phyloP scores from a whole-genome alignment of 2,329 filamentous ascomycete genomes.

The Trichoderma arundinaceum region DNA sequence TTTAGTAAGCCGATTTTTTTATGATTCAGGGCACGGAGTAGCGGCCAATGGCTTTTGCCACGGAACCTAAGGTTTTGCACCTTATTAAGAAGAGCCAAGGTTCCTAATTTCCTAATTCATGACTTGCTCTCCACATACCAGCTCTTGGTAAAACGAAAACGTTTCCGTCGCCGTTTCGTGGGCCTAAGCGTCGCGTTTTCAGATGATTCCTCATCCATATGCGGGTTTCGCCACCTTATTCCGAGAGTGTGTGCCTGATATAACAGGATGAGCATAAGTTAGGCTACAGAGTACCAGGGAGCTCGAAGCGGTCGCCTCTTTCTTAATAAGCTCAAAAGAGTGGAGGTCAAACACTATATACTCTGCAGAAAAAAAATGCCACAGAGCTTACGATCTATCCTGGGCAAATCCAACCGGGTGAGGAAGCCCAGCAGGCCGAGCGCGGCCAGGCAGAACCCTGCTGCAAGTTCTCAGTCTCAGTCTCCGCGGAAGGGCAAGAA shows the following conservation, averaged over 20 bases:
- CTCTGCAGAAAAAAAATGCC: constrained; percentile 35
- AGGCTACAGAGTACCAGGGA: not conserved
- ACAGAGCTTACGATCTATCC: constrained; percentile 47
- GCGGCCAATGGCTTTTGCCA: not conserved
- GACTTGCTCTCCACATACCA: not conserved
- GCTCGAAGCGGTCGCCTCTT: constrained; percentile 23
- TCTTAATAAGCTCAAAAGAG: not conserved
- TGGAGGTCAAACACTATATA: not conserved
- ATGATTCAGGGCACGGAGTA: not conserved
- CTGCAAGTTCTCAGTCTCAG: constrained; percentile 33
- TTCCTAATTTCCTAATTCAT: not conserved
- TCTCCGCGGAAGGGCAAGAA: constrained; percentile 39
- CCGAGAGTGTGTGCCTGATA: not conserved
- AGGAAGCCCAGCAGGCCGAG: constrained; percentile 39
- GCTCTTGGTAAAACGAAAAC: not conserved
- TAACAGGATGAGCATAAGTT: constrained; percentile 5
- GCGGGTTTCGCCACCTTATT: constrained; percentile 1
- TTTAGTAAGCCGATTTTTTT: constrained; percentile 17
- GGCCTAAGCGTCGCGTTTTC: not conserved
- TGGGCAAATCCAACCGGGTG: constrained; percentile 47
- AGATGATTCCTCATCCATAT: constrained; percentile 21
- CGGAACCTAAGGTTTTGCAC: not conserved
- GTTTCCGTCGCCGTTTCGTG: not conserved
- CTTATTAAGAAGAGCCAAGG: not conserved
- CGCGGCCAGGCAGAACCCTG: not conserved